Base-by-base conservation (phyloP, 106 monocot genomes). In the Alisma plantagoaquatica region DNA sequence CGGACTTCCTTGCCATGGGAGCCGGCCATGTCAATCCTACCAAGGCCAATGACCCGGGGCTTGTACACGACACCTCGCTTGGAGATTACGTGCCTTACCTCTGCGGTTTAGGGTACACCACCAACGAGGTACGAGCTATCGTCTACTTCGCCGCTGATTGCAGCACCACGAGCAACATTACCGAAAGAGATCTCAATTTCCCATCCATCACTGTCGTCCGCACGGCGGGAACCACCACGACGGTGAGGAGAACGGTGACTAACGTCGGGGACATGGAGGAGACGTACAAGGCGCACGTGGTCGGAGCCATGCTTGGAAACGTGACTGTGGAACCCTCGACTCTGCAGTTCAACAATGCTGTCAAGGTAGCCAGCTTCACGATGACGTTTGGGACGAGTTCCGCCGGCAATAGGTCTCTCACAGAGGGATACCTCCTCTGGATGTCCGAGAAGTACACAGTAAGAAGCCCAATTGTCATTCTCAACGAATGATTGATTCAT, bases 61-160 rank as follows among this genome's bases (percentile, higher is more conserved):
- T 88, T 3, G 67, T 82, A 14, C 82, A 88, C 48, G 82, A 88
- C 51, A 73, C 77, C 45, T 7, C 43, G 4, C 63, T 83, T 1
- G 54, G 61, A 4, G 79, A 89, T 43, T 89, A 89, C 72, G 35
- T 83, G 57, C 76, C n/a, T n/a, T n/a, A n/a, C n/a, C n/a, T n/a
- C n/a, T n/a, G n/a, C n/a, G n/a, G n/a, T n/a, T n/a, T n/a, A 27
- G 70, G 73, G 0, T 89, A 89, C 65, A 80, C 67, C 2, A 46
- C 47, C 23, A 6, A 33, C 7, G 66, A 89, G 53, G 74, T 89
- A 27, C 75, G 68, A 53, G 62, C 73, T 31, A 76, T 89, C 31
- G 80, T 76, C 27, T 3, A 79, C 76, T 60, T 25, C 49, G 0
- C 30, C 17, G 54, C 54, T 6, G 22, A 74, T 60, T 60, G 48